Conservation (phyloP, 352 stramenopile genomes). For the Phytophthora pistaciae region DNA sequence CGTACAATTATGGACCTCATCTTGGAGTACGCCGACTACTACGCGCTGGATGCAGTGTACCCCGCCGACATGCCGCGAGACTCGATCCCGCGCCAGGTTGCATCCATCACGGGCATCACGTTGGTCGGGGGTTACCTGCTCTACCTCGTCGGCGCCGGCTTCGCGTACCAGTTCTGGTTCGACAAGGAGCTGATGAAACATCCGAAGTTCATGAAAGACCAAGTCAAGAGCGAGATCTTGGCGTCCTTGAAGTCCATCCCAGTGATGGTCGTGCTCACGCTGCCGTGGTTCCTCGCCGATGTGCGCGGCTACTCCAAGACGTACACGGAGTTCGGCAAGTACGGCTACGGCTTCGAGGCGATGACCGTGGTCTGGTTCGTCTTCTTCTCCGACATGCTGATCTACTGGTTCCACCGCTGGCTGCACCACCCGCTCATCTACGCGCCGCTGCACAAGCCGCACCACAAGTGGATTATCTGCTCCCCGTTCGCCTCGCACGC, state of each 20-base stretch:
- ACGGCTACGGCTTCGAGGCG: conserved; percentile 49
- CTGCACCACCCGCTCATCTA: conserved; percentile 77
- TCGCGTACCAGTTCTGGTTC: conserved; percentile 70
- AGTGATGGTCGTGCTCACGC: conserved; percentile 67
- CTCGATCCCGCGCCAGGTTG: conserved; percentile 49
- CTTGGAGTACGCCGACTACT: conserved; percentile 58
- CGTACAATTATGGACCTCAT: conserved; percentile 63
- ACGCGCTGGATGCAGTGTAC: conserved; percentile 65
- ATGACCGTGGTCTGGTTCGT: conserved; percentile 66
- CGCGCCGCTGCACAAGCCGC: conserved; percentile 70
- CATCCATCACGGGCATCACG: conserved; percentile 63
- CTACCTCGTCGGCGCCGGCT: conserved; percentile 58
- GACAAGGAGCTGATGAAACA: conserved; percentile 73
- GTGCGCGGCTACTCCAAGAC: conserved; percentile 64
- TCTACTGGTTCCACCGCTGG: conserved; percentile 86
- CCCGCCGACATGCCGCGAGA: conserved; percentile 50
- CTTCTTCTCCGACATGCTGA: conserved; percentile 81
- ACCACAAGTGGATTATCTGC: conserved; percentile 83
- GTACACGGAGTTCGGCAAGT: conserved; percentile 55
- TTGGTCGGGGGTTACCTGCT: conserved; percentile 63
- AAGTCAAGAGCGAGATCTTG: conserved; percentile 65
- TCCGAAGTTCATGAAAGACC: conserved; percentile 72
- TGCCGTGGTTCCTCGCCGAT: conserved; percentile 76
- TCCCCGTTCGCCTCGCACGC: conserved; percentile 78
- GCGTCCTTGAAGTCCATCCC: conserved; percentile 65